Evolutionary conservation across 2,329 filamentous ascomycete genomes (phyloP).

Genomic region (Bertia moriformis): DNA sequence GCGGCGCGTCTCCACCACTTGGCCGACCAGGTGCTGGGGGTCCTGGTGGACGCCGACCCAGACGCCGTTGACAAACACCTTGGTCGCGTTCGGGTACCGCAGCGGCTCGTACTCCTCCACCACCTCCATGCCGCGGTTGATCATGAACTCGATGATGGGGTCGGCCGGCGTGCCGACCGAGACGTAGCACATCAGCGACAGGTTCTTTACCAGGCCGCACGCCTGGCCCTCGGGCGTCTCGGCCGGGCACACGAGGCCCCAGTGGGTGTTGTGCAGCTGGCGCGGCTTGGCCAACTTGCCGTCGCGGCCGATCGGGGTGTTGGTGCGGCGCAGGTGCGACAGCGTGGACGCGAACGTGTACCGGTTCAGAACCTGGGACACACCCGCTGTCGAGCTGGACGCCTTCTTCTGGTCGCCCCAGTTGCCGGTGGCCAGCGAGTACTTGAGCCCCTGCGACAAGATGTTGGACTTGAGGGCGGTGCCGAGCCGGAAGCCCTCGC

Average conservation of each 20-base stretch:
- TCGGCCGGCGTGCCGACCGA: conserved; percentile 85
- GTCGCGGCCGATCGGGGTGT: conserved; percentile 92
- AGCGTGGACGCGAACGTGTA: conserved; percentile 95
- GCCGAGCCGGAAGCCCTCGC: conserved; percentile 76
- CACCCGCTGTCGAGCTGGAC: conserved; percentile 83
- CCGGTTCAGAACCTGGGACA: conserved; percentile 92
- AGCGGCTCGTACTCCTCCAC: conserved; percentile 86
- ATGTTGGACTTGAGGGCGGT: conserved; percentile 83
- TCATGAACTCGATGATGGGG: conserved; percentile 89
- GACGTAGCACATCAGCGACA: conserved; percentile 96
- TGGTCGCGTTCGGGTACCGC: conserved; percentile 79
- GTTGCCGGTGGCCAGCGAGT: conserved; percentile 92
- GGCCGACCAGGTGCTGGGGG: conserved; percentile 67
- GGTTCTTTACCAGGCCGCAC: conserved; percentile 93
- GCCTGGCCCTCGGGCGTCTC: conserved; percentile 97
- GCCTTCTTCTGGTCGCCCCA: conserved; percentile 99
- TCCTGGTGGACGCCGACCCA: conserved; percentile 95
- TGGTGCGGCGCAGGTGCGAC: conserved; percentile 90
- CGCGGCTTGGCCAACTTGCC: conserved; percentile 96
- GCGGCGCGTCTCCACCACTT: conserved; percentile 64
- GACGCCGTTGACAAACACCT: conserved; percentile 94
- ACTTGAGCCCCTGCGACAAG: conserved; percentile 85
- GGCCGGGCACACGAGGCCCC: conserved; percentile 91
- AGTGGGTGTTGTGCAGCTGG: conserved; percentile 96
- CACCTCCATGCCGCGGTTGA: conserved; percentile 86